Evolutionary conservation across 306 rosid genomes (phyloP).

Genomic region (Rosa lucieae): DNA sequence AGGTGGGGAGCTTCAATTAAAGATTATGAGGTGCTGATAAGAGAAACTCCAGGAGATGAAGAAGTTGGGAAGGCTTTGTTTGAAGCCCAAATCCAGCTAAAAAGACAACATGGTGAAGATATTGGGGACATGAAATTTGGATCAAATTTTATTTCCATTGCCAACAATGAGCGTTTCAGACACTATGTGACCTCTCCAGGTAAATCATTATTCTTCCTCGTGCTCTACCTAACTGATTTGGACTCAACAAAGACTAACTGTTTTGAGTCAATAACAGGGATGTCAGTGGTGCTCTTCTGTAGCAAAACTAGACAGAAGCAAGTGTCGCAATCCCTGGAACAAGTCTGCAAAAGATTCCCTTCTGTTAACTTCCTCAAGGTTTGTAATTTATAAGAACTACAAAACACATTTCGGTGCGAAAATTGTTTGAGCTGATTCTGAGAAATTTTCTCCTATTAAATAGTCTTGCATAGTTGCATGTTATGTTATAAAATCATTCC

Average conservation of each 20-base stretch:
- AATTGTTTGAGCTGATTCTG: background rate
- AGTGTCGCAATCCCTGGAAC: constrained; percentile 61
- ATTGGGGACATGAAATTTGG: constrained; percentile 72
- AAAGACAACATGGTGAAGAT: constrained; percentile 69
- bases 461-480: background rate
- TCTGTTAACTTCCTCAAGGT: constrained; percentile 94
- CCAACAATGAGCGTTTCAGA: constrained; percentile 78
- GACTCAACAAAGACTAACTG: background rate
- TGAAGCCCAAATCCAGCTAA: constrained; percentile 73
- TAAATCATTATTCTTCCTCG: constrained; percentile 8
- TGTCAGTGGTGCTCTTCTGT: constrained; percentile 88
- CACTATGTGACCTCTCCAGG: constrained; percentile 89
- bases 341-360: constrained; percentile 81
- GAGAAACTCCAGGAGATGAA: constrained; percentile 87
- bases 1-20: constrained; percentile 87
- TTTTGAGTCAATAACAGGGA: constrained; percentile 46
- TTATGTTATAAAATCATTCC: background rate
- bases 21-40: constrained; percentile 76
- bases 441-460: background rate
- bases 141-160: constrained; percentile 64
- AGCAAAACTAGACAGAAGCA: constrained; percentile 59
- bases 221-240: background rate
- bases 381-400: background rate
- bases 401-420: background rate
- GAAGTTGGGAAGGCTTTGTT: constrained; percentile 87